phyloP scores from a whole-genome alignment of 192 early-diverging fungal species.

The Geranomyces variabilis region DNA sequence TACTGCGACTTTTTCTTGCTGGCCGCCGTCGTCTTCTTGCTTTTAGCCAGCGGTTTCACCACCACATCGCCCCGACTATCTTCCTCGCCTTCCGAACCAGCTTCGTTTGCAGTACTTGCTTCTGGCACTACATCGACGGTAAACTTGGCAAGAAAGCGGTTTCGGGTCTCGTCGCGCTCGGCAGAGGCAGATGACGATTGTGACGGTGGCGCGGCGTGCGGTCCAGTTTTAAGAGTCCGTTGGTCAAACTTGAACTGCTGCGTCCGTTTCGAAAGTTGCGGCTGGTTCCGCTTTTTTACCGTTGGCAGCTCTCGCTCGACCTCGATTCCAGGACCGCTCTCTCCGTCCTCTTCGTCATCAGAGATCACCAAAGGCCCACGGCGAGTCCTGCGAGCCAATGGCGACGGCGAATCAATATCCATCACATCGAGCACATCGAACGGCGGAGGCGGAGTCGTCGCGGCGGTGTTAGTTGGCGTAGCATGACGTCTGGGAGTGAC shows the following conservation, averaged over 20 bases:
- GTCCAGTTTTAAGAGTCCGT: background rate
- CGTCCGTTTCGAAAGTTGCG: background rate
- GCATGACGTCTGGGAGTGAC: background rate
- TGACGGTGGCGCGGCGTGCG: background rate
- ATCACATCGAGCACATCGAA: background rate
- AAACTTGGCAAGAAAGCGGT: conserved; percentile 24
- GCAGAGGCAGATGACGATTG: background rate
- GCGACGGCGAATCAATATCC: conserved; percentile 1
- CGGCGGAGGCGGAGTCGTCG: background rate
- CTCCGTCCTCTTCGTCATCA: conserved; percentile 9
- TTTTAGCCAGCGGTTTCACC: background rate
- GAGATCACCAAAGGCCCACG: background rate
- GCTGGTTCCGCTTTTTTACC: background rate
- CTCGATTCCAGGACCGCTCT: background rate
- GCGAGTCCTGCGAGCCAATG: background rate
- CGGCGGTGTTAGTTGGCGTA: background rate
- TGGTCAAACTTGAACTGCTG: background rate
- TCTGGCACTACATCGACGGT: conserved; percentile 6
- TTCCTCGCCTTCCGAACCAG: background rate
- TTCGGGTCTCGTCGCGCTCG: conserved; percentile 12
- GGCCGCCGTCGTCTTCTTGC: background rate
- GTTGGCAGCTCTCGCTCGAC: background rate
- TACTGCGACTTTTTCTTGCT: conserved; percentile 33
- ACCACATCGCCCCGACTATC: background rate
- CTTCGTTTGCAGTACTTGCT: background rate